A percentile compares a stretch with the other conserved stretches of the same genome.
Conservation (phyloP, 352 stramenopile genomes). For the Vaucheria bursata region DNA sequence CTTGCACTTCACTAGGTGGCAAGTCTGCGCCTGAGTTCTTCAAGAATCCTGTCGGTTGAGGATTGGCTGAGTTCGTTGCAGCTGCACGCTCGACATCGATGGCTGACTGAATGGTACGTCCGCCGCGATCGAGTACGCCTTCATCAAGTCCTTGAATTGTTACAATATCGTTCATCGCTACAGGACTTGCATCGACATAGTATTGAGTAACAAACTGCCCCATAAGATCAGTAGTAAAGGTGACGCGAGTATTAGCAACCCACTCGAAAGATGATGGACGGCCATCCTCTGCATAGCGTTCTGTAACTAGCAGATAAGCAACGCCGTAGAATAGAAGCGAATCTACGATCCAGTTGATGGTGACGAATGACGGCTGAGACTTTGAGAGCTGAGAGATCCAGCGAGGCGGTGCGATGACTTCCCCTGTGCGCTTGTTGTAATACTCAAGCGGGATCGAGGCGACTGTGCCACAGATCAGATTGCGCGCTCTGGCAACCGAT, state of each 20-base stretch:
- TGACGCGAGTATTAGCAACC: neutral
- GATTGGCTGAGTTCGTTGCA: neutral
- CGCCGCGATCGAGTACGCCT: neutral
- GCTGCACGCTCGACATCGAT: slow-evolving; percentile 1
- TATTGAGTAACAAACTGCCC: neutral
- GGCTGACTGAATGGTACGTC: neutral
- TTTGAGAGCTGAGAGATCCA: slow-evolving; percentile 5
- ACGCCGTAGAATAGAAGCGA: slow-evolving; percentile 4
- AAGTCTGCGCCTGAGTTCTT: neutral
- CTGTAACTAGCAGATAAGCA: neutral
- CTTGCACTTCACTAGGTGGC: neutral
- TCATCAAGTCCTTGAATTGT: neutral
- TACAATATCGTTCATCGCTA: neutral
- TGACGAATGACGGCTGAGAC: neutral
- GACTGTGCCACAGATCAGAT: neutral
- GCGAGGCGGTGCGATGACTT: neutral
- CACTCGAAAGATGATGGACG: neutral
- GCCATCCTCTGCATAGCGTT: neutral
- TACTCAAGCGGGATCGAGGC: neutral
- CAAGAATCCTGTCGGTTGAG: neutral
- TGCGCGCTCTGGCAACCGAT: neutral
- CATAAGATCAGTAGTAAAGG: neutral
- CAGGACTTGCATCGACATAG: neutral
- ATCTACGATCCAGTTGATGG: neutral
- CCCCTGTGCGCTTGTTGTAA: neutral